Conservation (phyloP, 768 basidiomycete species). For the Chlorophyllum brunneum region DNA sequence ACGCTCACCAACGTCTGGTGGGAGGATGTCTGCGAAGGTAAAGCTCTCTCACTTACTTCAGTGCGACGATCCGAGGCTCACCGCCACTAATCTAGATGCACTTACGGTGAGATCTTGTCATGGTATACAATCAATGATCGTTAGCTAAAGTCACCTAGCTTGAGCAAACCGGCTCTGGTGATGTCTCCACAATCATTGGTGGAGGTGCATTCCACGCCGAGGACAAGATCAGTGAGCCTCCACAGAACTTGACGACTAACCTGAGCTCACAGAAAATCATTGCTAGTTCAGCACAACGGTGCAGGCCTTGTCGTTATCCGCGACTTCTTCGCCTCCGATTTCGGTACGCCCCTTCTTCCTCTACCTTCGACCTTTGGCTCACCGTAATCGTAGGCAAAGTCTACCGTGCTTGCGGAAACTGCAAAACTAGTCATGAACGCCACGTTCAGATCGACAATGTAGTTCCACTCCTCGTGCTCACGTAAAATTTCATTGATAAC, state of each 20-base stretch:
- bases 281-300: constrained; percentile 26
- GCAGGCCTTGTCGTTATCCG: constrained; percentile 22
- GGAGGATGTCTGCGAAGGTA: constrained; percentile 29
- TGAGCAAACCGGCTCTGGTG: constrained; percentile 25
- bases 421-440: constrained; percentile 19
- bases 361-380: not conserved
- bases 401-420: constrained; percentile 26
- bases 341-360: constrained; percentile 16
- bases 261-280: not conserved
- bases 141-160: constrained; percentile 13
- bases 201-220: constrained; percentile 23
- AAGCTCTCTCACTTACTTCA: not conserved
- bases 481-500: not conserved
- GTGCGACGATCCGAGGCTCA: not conserved
- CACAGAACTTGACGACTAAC: not conserved
- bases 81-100: not conserved
- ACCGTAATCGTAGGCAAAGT: constrained; percentile 18
- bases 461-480: not conserved
- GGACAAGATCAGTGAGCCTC: constrained; percentile 23
- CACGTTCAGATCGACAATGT: constrained; percentile 25
- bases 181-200: constrained; percentile 24
- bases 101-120: constrained; percentile 1
- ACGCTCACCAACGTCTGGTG: constrained; percentile 28
- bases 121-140: not conserved
- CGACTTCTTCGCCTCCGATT: constrained; percentile 24